Evolutionary conservation across 2,329 filamentous ascomycete species (phyloP), one percentile per base, ranked within the genome.

Genomic region (Cordyceps militaris): DNA sequence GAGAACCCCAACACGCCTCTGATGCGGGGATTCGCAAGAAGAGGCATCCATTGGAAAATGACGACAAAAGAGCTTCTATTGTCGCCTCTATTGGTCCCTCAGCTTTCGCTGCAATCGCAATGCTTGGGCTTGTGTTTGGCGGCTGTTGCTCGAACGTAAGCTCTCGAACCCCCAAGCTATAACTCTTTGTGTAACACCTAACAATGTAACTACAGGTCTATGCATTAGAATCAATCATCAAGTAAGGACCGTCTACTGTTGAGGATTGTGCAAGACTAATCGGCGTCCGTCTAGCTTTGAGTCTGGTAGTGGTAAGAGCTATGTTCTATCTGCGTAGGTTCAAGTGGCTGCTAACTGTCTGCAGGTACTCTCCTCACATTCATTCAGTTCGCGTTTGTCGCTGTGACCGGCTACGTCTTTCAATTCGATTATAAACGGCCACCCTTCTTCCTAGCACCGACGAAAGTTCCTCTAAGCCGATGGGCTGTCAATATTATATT

Each of bases 91-190:
- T 52, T 23, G 67, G 64, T 4, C 66, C 69, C 6, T 66, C 69
- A 28, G 51, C 73, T 80, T 71, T 89, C 38, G 80, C 82, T 58
- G 76, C 86, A 47, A 76, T 79, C 23, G 77, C 80, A 58, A 95
- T 95, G 81, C 79, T 93, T 59, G 80, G 80, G 53, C 81, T 97
- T 63, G 97, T 99, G 60, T 97, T 99, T 71, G 94, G 94, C 53
- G 94, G 94, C 30, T 96, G 91, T 70, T 96, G 92, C 74, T 91
- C 90, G 36, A 96, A 96, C 79, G 92, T 92, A 76, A 73, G 84
- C 26, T 5, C 16, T 19, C 47, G 42, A 30, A 44, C 48, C 58
- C 2, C n/a, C 32, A 16, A 3, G 28, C 16, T 19, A 24, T 5
- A 30, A 13, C 26, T 8, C 3, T 26, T 13, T 42, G 10, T 28